A percentile compares a stretch with the other conserved stretches of the same genome.
Evolutionary conservation across 768 basidiomycete genomes (phyloP).

Genomic region (Boletus huronensis): DNA sequence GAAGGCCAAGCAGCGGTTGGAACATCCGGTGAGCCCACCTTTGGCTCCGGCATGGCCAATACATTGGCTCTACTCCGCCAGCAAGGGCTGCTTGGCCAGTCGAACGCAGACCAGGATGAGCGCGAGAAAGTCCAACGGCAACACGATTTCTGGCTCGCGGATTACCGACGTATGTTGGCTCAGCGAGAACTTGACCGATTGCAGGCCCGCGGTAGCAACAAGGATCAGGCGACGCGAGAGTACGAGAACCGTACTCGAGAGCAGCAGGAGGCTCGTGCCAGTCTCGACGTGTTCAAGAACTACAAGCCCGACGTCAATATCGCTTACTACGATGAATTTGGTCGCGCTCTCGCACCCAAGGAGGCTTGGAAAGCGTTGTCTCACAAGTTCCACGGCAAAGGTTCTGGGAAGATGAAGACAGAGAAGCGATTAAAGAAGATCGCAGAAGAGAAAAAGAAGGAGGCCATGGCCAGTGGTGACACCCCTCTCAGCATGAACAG

Average conservation of each 20-base stretch:
- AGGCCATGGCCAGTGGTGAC: slow-evolving; percentile 92
- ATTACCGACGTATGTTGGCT: slow-evolving; percentile 70
- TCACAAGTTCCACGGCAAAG: slow-evolving; percentile 98
- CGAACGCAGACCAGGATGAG: slow-evolving; percentile 59
- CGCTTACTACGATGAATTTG: slow-evolving; percentile 95
- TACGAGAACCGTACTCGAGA: slow-evolving; percentile 92
- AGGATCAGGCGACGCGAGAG: slow-evolving; percentile 91
- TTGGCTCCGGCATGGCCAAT: slow-evolving; percentile 81
- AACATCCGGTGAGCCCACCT: slow-evolving; percentile 74
- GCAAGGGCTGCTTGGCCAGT: slow-evolving; percentile 79
- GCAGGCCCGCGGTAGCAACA: slow-evolving; percentile 73
- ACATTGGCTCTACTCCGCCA: slow-evolving; percentile 86
- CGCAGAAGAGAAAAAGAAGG: slow-evolving; percentile 93
- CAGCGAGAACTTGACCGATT: slow-evolving; percentile 79
- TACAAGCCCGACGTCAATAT: slow-evolving; percentile 98
- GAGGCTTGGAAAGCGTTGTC: slow-evolving; percentile 99
- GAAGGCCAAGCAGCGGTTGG: slow-evolving; percentile 40
- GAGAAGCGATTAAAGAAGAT: slow-evolving; percentile 97
- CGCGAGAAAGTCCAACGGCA: slow-evolving; percentile 83
- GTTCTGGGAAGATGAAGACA: slow-evolving; percentile 93
- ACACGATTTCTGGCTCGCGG: slow-evolving; percentile 86
- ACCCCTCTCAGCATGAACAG: slow-evolving; percentile 93
- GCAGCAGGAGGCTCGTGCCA: slow-evolving; percentile 82
- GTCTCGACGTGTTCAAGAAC: slow-evolving; percentile 78
- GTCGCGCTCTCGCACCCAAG: slow-evolving; percentile 81